phyloP scores from a whole-genome alignment of 495 filamentous ascomycete species.

The Amniculicola lignicola region DNA sequence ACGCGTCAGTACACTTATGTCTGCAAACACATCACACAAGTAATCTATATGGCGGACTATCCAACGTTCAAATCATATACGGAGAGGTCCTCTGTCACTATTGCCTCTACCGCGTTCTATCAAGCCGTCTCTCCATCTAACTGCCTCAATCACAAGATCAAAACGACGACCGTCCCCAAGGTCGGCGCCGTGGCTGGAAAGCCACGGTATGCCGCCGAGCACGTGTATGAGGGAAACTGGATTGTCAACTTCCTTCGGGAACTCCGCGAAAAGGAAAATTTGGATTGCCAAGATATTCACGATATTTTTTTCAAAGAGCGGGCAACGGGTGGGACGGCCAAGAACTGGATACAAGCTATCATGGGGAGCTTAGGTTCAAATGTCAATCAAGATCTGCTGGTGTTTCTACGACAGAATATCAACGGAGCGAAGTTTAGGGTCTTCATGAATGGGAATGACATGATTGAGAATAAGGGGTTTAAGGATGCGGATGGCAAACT shows the following conservation, averaged over 20 bases:
- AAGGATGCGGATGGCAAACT: not conserved
- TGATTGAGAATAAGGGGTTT: conserved; percentile 5
- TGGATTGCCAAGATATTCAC: not conserved
- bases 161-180: not conserved
- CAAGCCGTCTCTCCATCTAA: conserved; percentile 7
- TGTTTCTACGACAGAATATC: conserved; percentile 17
- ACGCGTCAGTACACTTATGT: conserved; percentile 7
- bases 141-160: conserved; percentile 10
- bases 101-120: not conserved
- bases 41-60: conserved; percentile 2
- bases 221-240: conserved; percentile 18
- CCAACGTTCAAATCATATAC: not conserved
- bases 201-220: conserved; percentile 1
- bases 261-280: not conserved
- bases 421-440: conserved; percentile 9
- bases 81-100: not conserved
- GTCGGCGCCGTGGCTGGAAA: not conserved
- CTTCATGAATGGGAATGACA: conserved; percentile 7
- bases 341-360: conserved; percentile 10
- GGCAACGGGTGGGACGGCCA: not conserved
- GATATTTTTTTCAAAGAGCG: not conserved
- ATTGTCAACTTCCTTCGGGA: conserved; percentile 3
- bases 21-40: not conserved
- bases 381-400: conserved; percentile 7
- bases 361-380: conserved; percentile 4